These are phyloP conservation scores for Thalassiosira exigua DNA, from an alignment of 352 stramenopile species.

Conservation along the genomic window DNA sequence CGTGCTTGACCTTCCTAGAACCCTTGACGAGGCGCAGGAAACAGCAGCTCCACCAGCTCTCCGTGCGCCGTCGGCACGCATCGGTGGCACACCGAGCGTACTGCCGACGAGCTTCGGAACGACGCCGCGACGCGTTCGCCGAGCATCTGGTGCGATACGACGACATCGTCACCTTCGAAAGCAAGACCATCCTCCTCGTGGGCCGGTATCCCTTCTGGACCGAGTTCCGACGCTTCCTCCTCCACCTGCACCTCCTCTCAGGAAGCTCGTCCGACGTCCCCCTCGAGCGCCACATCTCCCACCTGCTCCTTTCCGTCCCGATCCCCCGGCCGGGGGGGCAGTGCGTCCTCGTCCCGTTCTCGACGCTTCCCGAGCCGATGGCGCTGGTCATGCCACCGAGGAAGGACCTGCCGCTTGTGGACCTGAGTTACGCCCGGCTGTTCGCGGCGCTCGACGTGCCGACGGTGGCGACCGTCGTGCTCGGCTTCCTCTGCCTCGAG, in stretches of 20 bases:
- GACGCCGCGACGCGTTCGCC: constrained; percentile 19
- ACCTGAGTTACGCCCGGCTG: constrained; percentile 75
- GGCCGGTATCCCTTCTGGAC: constrained; percentile 83
- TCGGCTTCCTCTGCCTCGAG: constrained; percentile 81
- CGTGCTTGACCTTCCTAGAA: too few species aligned
- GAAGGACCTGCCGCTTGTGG: constrained; percentile 82
- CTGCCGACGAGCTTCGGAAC: constrained; percentile 14
- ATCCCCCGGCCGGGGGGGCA: constrained; percentile 75
- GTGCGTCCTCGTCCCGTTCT: constrained; percentile 75
- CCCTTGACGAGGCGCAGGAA: constrained; percentile 68
- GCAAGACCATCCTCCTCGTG: constrained; percentile 83
- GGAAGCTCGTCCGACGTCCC: constrained; percentile 72
- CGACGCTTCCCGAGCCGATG: constrained; percentile 76
- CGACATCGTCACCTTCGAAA: constrained; percentile 81
- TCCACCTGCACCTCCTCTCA: constrained; percentile 78
- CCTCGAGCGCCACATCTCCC: constrained; percentile 81
- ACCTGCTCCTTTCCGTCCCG: constrained; percentile 78
- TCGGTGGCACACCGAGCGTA: constrained; percentile 69
- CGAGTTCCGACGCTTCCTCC: constrained; percentile 79
- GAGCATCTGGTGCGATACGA: constrained; percentile 73
- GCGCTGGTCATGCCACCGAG: constrained; percentile 68
- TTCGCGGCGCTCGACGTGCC: constrained; percentile 80
- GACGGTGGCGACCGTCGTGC: constrained; percentile 80
- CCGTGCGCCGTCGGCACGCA: constrained; percentile 49
- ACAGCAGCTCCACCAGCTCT: constrained; percentile 67